phyloP scores from a whole-genome alignment of 2,329 filamentous ascomycete genomes.

The Ceratocystiopsis sp. region DNA sequence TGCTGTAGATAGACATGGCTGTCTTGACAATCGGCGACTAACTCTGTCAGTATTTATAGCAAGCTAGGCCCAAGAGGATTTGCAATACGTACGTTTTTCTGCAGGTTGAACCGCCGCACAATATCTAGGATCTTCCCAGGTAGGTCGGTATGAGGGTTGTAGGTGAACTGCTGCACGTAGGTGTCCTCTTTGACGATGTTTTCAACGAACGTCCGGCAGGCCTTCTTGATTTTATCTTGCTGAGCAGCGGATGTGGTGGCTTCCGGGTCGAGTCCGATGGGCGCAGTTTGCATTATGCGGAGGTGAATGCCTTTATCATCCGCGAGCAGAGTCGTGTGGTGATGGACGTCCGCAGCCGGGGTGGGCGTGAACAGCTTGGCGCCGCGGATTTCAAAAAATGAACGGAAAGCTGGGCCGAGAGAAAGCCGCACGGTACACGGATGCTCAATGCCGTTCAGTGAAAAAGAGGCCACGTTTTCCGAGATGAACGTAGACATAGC shows the following conservation, averaged over 20 bases:
- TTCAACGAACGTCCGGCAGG: slow-evolving; percentile 29
- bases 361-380: slow-evolving; percentile 36
- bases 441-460: slow-evolving; percentile 17
- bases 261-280: slow-evolving; percentile 32
- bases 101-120: slow-evolving; percentile 29
- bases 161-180: slow-evolving; percentile 17
- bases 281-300: slow-evolving; percentile 24
- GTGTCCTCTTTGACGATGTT: slow-evolving; percentile 27
- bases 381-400: slow-evolving; percentile 25
- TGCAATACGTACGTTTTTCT: slow-evolving; percentile 21
- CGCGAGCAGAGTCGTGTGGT: slow-evolving; percentile 31
- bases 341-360: slow-evolving; percentile 24
- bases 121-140: slow-evolving; percentile 29
- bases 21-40: slow-evolving; percentile 33
- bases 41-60: background rate
- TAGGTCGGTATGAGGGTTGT: slow-evolving; percentile 18
- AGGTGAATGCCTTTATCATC: slow-evolving; percentile 22
- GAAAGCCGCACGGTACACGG: slow-evolving; percentile 30
- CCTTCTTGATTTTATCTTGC: slow-evolving; percentile 27
- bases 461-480: slow-evolving; percentile 31
- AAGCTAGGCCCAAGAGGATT: too few species aligned
- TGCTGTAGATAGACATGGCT: slow-evolving; percentile 36
- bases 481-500: slow-evolving; percentile 29
- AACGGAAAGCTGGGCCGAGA: slow-evolving; percentile 26
- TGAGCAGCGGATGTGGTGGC: slow-evolving; percentile 19